Conservation (phyloP, 2,329 filamentous ascomycete genomes). For the Alternaria brassicicola region DNA sequence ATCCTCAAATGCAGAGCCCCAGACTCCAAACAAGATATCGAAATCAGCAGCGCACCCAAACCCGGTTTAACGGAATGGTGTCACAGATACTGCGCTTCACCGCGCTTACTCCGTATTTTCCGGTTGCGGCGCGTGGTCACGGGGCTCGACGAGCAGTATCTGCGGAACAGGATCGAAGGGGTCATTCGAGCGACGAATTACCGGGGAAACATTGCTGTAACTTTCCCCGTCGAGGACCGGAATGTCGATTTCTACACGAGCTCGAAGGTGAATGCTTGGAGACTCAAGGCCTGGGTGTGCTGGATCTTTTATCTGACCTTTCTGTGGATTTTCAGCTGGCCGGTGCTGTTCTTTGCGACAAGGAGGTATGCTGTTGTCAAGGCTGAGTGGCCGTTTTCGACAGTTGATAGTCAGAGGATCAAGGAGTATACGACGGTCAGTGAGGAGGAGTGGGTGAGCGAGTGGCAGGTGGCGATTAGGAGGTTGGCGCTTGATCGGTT, state of each 20-base stretch:
- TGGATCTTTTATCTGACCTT: constrained; percentile 71
- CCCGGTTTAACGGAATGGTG: constrained; percentile 67
- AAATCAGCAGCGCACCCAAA: constrained; percentile 52
- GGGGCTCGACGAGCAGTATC: constrained; percentile 64
- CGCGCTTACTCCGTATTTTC: constrained; percentile 62
- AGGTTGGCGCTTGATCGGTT: constrained; percentile 64
- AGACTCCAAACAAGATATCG: constrained; percentile 53
- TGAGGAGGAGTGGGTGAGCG: constrained; percentile 65
- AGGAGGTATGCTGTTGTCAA: constrained; percentile 69
- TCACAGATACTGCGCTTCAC: constrained; percentile 67
- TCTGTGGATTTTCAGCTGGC: constrained; percentile 73
- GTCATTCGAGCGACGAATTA: constrained; percentile 71
- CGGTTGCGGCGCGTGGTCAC: constrained; percentile 54
- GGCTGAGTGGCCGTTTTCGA: constrained; percentile 65
- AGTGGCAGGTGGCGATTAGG: constrained; percentile 66
- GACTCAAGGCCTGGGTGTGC: constrained; percentile 66
- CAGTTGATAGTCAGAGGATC: constrained; percentile 36
- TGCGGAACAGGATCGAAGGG: constrained; percentile 60
- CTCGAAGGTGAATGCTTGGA: constrained; percentile 67
- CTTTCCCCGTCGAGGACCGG: constrained; percentile 64
- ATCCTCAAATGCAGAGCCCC: constrained; percentile 61
- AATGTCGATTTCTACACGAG: constrained; percentile 68
- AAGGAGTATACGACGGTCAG: constrained; percentile 58
- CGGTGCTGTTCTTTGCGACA: constrained; percentile 70
- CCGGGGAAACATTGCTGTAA: constrained; percentile 64